These are phyloP conservation scores for Echinochloa phyllopogon DNA, from an alignment of 176 grass and related monocot genomes.

Conservation along the genomic window DNA sequence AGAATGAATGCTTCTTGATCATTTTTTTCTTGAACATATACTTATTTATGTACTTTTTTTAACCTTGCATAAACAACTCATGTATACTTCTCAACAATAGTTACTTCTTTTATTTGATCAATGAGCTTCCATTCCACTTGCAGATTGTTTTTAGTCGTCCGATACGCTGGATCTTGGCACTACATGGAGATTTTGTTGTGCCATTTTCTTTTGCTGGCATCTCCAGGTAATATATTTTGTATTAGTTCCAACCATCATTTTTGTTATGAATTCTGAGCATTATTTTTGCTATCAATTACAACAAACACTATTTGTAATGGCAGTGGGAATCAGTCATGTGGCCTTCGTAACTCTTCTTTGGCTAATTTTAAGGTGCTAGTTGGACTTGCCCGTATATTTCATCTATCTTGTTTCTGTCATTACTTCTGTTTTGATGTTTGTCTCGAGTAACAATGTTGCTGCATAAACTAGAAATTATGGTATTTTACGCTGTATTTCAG, in stretches of 20 bases:
- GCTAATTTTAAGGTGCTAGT: constrained; percentile 74
- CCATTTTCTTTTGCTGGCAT: constrained; percentile 91
- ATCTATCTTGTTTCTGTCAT: neutral
- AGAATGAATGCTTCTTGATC: neutral
- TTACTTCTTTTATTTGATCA: constrained; percentile 7
- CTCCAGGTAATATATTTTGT: constrained; percentile 66
- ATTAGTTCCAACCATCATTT: neutral
- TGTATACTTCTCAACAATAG: neutral
- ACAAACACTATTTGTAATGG: constrained; percentile 32
- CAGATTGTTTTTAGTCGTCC: constrained; percentile 93
- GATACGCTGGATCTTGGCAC: constrained; percentile 90
- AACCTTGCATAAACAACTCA: neutral
- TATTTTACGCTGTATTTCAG: constrained; percentile 26
- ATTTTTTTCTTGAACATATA: no score
- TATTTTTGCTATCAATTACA: constrained; percentile 22
- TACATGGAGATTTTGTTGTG: constrained; percentile 77
- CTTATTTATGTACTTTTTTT: neutral
- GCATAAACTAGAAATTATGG: constrained; percentile 9
- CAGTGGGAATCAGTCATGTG: constrained; percentile 82
- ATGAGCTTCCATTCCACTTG: constrained; percentile 27
- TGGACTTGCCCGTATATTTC: constrained; percentile 25
- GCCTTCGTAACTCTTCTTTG: constrained; percentile 85
- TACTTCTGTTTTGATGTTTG: constrained; percentile 22
- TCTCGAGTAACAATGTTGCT: constrained; percentile 19
- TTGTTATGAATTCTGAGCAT: neutral